These are phyloP conservation scores for Paramecium octaurelia DNA, from an alignment of 73 alveolate species.

Conservation along the genomic window DNA sequence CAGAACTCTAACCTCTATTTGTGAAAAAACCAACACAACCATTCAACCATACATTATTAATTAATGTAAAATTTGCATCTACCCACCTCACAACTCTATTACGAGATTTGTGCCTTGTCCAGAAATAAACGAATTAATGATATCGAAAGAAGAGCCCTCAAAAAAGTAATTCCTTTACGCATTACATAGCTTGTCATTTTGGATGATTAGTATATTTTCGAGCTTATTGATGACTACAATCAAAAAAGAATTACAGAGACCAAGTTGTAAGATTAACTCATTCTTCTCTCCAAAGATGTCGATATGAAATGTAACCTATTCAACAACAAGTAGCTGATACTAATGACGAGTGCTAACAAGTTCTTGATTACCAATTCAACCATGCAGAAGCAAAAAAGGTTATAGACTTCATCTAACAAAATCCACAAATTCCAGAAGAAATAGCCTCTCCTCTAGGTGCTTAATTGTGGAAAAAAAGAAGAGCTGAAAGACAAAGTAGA, in stretches of 20 bases:
- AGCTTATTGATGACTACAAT: neutral
- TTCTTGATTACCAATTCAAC: neutral
- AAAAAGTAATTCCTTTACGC: neutral
- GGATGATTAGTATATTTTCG: neutral
- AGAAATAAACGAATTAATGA: neutral
- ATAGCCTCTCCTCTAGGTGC: neutral
- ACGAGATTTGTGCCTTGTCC: neutral
- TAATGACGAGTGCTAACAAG: neutral
- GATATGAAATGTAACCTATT: neutral
- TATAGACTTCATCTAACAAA: neutral
- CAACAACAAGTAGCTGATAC: neutral
- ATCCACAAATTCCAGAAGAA: neutral
- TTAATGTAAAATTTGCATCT: neutral
- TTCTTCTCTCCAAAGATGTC: neutral
- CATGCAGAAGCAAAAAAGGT: neutral
- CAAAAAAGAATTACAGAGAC: neutral
- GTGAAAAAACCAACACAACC: neutral
- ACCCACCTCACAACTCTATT: neutral
- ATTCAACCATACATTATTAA: neutral
- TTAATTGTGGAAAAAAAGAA: neutral
- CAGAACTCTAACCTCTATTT: neutral
- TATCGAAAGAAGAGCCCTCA: neutral
- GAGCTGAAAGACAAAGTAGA: neutral
- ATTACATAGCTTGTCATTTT: neutral
- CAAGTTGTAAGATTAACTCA: neutral